Conservation (phyloP, 2,329 filamentous ascomycete species). For the Fusarium sp. region DNA sequence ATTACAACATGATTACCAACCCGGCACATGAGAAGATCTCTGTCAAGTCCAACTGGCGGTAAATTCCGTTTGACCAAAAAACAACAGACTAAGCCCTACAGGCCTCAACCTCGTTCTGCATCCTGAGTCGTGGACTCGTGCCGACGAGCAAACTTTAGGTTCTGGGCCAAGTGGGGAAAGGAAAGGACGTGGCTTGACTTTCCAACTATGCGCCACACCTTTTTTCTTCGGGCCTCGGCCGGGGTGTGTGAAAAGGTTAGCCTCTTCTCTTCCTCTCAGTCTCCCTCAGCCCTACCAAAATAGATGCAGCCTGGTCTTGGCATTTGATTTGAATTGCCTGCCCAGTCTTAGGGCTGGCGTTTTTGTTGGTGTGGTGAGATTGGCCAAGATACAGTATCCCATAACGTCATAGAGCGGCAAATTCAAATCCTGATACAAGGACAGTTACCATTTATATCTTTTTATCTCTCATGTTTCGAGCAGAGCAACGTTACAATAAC, state of each 20-base stretch:
- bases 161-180: slow-evolving; percentile 8
- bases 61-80: slow-evolving; percentile 1
- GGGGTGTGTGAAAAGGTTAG: background rate
- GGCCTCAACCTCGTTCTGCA: background rate
- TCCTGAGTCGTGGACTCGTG: slow-evolving; percentile 30
- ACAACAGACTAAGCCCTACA: slow-evolving; percentile 35
- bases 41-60: slow-evolving; percentile 4
- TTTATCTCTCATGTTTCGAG: background rate
- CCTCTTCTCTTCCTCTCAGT: background rate
- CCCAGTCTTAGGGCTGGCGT: slow-evolving; percentile 17
- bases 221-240: slow-evolving; percentile 1
- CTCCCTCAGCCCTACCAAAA: slow-evolving; percentile 23
- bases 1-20: slow-evolving; percentile 38
- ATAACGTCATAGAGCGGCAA: background rate
- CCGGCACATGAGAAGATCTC: slow-evolving; percentile 12
- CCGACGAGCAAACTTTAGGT: slow-evolving; percentile 12
- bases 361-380: slow-evolving; percentile 13
- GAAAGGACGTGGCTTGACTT: slow-evolving; percentile 10
- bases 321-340: slow-evolving; percentile 17
- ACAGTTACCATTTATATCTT: background rate
- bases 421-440: background rate
- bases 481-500: slow-evolving; percentile 17
- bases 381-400: background rate
- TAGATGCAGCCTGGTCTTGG: slow-evolving; percentile 13
- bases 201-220: slow-evolving; percentile 11